Percentiles rank a stretch among this genome's conserved stretches.
Evolutionary conservation across 2,329 filamentous ascomycete genomes (phyloP).

Genomic region (Colletotrichum brevisporum): DNA sequence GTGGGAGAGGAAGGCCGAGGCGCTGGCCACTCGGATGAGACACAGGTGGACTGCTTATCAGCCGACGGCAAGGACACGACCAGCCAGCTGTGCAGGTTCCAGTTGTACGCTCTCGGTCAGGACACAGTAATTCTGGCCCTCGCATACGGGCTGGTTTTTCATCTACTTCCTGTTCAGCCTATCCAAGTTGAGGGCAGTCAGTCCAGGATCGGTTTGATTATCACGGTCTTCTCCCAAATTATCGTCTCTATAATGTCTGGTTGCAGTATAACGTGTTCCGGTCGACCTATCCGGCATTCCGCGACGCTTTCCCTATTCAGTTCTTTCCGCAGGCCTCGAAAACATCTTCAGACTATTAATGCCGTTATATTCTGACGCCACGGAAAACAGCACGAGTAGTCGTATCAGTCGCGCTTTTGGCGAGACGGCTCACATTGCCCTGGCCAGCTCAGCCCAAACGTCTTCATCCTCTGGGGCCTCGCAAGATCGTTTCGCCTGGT

Average conservation of each 20-base stretch:
- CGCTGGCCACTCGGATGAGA: constrained; percentile 63
- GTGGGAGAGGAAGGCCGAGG: constrained; percentile 74
- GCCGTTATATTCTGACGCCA: constrained; percentile 81
- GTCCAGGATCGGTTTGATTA: constrained; percentile 79
- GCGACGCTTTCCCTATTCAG: no score
- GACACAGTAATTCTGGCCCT: constrained; percentile 75
- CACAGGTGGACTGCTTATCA: constrained; percentile 76
- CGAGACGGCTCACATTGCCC: constrained; percentile 77
- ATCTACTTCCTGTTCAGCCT: constrained; percentile 78
- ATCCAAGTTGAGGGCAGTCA: constrained; percentile 79
- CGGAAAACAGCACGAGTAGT: constrained; percentile 76
- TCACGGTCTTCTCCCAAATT: constrained; percentile 79
- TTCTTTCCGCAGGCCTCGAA: constrained; percentile 82
- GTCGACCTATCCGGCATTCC: constrained; percentile 83
- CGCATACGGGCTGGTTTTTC: constrained; percentile 74
- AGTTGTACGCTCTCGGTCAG: constrained; percentile 80
- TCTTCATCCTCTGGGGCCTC: constrained; percentile 75
- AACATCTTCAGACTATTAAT: constrained; percentile 86
- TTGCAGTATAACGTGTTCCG: constrained; percentile 83
- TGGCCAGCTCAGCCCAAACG: constrained; percentile 79
- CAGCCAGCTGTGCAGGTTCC: constrained; percentile 82
- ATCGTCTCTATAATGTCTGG: constrained; percentile 81
- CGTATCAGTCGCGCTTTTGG: constrained; percentile 82
- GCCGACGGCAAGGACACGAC: constrained; percentile 65
- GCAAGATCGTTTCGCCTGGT: constrained; percentile 76